Evolutionary conservation across 441 rosid species (phyloP).

Genomic region (Gossypium davidsonii): DNA sequence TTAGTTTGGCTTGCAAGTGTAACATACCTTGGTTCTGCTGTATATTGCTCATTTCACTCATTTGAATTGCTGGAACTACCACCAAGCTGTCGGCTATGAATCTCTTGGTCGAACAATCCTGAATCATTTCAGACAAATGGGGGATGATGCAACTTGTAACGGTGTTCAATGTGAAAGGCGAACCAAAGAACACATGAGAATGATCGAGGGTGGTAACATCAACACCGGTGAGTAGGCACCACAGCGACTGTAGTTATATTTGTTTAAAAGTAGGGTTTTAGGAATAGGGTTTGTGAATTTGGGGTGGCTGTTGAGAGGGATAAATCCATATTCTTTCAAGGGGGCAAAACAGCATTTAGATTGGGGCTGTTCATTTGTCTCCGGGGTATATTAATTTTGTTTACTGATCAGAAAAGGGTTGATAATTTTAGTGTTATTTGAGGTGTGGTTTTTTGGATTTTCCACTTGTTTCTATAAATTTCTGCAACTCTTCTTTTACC

Average conservation of each 20-base stretch:
- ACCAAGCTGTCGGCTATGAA: background rate
- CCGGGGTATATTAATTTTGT: slow-evolving; percentile 56
- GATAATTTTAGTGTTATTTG: slow-evolving; percentile 23
- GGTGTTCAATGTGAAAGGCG: slow-evolving; percentile 9
- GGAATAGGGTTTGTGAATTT: slow-evolving; percentile 17
- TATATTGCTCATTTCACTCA: slow-evolving; percentile 24
- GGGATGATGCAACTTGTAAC: slow-evolving; percentile 24
- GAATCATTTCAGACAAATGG: slow-evolving; percentile 6
- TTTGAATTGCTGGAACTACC: slow-evolving; percentile 20
- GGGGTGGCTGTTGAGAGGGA: slow-evolving; percentile 32
- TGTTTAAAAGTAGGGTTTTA: slow-evolving; percentile 28
- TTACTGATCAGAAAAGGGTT: slow-evolving; percentile 30
- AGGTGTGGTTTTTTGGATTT: slow-evolving; percentile 24
- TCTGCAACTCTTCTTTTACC: slow-evolving; percentile 11
- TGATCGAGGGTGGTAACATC: slow-evolving; percentile 20
- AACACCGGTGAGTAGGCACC: background rate
- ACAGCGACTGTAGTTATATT: slow-evolving; percentile 19
- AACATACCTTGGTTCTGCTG: slow-evolving; percentile 20
- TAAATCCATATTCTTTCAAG: slow-evolving; percentile 57
- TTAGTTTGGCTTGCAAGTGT: slow-evolving; percentile 30
- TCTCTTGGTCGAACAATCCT: slow-evolving; percentile 6
- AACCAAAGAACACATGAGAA: slow-evolving; percentile 10
- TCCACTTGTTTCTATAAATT: slow-evolving; percentile 5
- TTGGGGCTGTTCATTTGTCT: slow-evolving; percentile 33
- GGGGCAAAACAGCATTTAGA: slow-evolving; percentile 34